These are phyloP conservation scores for Zizania palustris DNA, from an alignment of 202 grass and related monocot genomes.

Conservation along the genomic window DNA sequence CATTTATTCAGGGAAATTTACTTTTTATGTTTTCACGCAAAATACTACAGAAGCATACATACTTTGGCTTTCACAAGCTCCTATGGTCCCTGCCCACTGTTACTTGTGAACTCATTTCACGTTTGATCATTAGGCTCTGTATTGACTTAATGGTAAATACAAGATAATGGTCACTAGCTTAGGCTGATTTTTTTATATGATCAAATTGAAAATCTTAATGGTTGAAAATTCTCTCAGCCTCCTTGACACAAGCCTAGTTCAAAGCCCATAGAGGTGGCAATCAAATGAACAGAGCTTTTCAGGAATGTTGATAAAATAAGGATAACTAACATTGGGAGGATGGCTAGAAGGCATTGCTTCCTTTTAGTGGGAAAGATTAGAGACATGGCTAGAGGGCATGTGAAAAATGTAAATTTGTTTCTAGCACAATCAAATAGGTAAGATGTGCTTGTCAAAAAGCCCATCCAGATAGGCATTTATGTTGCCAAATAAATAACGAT, in stretches of 20 bases:
- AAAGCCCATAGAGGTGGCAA: not conserved
- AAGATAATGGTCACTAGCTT: no score
- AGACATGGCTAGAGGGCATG: not conserved
- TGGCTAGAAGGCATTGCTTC: not conserved
- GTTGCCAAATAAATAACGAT: no score
- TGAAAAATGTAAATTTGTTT: no score
- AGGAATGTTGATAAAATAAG: not conserved
- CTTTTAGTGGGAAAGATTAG: not conserved
- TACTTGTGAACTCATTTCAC: not conserved
- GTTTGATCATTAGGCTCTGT: not conserved
- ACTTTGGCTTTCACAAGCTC: not conserved
- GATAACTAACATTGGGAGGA: not conserved
- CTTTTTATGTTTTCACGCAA: constrained; percentile 27
- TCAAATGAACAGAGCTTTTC: not conserved
- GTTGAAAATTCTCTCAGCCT: no score
- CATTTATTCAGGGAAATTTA: constrained; percentile 20
- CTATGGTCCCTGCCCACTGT: not conserved
- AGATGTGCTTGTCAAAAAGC: no score
- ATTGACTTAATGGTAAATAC: no score
- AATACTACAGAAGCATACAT: constrained; percentile 6
- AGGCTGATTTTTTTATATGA: no score
- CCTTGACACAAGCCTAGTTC: not conserved
- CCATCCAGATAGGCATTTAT: no score
- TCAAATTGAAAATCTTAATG: no score
- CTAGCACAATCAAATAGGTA: no score